Conservation (phyloP, 2,329 filamentous ascomycete species). For the Chaetomium globosum region DNA sequence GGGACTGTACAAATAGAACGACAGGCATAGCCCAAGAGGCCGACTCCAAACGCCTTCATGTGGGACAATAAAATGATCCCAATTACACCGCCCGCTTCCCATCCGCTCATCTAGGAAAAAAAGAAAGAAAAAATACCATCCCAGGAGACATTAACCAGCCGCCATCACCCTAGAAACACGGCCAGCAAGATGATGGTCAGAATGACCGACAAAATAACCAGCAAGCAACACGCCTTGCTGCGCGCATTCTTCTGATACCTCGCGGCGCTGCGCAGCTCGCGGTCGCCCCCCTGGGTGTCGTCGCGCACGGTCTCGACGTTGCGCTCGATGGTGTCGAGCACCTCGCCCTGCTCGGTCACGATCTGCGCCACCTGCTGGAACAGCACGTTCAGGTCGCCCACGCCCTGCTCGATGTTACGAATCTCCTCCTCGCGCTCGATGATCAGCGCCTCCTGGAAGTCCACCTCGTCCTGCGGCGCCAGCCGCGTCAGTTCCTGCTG, state of each 20-base stretch:
- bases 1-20: conserved; percentile 16
- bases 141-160: background rate
- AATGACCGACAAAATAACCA: conserved; percentile 86
- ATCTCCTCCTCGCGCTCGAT: conserved; percentile 97
- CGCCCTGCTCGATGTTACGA: conserved; percentile 93
- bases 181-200: conserved; percentile 87
- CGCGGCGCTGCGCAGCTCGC: conserved; percentile 81
- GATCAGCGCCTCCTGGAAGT: conserved; percentile 95
- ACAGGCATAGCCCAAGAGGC: conserved; percentile 20
- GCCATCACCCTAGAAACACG: conserved; percentile 69
- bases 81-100: conserved; percentile 16
- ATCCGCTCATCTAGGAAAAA: background rate
- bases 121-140: background rate
- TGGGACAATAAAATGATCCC: conserved; percentile 20
- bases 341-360: conserved; percentile 88
- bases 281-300: conserved; percentile 81
- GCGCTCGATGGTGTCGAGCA: conserved; percentile 81
- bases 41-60: conserved; percentile 29
- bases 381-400: conserved; percentile 92
- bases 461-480: conserved; percentile 89
- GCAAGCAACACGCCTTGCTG: conserved; percentile 89
- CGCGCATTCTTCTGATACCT: conserved; percentile 94
- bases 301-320: conserved; percentile 83
- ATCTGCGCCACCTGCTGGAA: conserved; percentile 99
- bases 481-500: conserved; percentile 79